These are phyloP conservation scores for Phytophthora podocarpi DNA, from an alignment of 352 stramenopile genomes.

Conservation along the genomic window DNA sequence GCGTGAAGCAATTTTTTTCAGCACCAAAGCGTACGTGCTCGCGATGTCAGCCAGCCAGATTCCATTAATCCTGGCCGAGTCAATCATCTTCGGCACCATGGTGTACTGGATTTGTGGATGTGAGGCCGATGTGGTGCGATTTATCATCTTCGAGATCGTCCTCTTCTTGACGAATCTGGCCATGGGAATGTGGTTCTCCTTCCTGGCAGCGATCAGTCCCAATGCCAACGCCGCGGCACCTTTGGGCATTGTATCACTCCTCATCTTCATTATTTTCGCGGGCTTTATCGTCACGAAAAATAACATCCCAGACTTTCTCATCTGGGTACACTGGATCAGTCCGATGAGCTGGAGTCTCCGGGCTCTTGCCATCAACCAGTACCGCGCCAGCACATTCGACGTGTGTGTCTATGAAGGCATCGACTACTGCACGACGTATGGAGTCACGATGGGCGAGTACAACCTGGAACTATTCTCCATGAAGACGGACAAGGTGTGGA, in stretches of 20 bases:
- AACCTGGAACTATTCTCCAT: constrained; percentile 48
- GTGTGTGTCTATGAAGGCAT: constrained; percentile 22
- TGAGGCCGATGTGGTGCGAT: too few relatives aligned
- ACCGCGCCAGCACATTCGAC: constrained; percentile 18
- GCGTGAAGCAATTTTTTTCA: too few relatives aligned
- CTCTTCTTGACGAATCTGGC: too few relatives aligned
- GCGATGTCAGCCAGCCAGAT: too few relatives aligned
- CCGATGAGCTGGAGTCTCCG: constrained; percentile 50
- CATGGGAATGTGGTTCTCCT: too few relatives aligned
- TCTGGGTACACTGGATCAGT: constrained; percentile 64
- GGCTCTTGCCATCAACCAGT: constrained; percentile 32
- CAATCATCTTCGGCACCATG: too few relatives aligned
- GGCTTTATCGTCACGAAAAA: constrained; percentile 47
- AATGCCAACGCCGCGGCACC: constrained; percentile 34
- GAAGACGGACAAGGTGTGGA: constrained; percentile 41
- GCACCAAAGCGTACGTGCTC: too few relatives aligned
- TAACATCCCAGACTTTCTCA: constrained; percentile 43
- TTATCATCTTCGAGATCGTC: too few relatives aligned
- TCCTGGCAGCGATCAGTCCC: constrained; percentile 31
- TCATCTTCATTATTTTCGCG: constrained; percentile 47
- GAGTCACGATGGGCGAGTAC: constrained; percentile 37
- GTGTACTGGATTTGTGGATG: too few relatives aligned
- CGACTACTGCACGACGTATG: constrained; percentile 35
- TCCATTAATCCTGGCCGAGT: too few relatives aligned
- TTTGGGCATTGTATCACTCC: constrained; percentile 40